Evolutionary conservation across 768 basidiomycete genomes (phyloP).

Genomic region (Peribolospora baueri): DNA sequence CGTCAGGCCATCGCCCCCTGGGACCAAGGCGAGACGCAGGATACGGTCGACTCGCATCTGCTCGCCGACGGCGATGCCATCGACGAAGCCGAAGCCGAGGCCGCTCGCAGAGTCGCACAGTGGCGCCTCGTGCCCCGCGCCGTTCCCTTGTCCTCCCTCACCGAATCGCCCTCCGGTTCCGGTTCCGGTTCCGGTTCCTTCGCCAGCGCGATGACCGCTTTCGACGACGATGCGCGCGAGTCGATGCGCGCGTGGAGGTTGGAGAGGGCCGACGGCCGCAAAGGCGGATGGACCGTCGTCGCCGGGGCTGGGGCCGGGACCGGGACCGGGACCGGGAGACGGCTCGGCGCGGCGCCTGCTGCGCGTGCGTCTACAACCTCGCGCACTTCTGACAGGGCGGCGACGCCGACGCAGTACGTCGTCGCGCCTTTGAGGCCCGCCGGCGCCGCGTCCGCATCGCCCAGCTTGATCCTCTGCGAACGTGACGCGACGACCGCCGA

Average conservation of each 20-base stretch:
- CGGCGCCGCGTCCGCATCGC: conserved; percentile 5
- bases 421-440: not conserved
- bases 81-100: conserved; percentile 8
- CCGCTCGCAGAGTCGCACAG: not conserved
- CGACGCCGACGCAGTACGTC: not conserved
- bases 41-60: not conserved
- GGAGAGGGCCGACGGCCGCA: too few species aligned
- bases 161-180: not conserved
- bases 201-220: not conserved
- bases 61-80: conserved; percentile 2
- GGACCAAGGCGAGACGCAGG: not conserved
- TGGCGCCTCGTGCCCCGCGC: not conserved
- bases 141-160: not conserved
- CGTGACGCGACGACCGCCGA: conserved; percentile 5
- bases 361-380: not conserved
- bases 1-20: not conserved
- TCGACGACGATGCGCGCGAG: too few species aligned
- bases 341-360: not conserved
- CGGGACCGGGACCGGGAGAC: not conserved
- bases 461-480: conserved; percentile 4
- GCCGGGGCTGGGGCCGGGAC: not conserved
- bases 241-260: too few species aligned
- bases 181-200: not conserved
- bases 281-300: too few species aligned
- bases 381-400: not conserved